Percentiles rank a stretch among this genome's conserved stretches.
Evolutionary conservation across 2,329 filamentous ascomycete species (phyloP).

Genomic region (Phyllosticta paracitricarpa): DNA sequence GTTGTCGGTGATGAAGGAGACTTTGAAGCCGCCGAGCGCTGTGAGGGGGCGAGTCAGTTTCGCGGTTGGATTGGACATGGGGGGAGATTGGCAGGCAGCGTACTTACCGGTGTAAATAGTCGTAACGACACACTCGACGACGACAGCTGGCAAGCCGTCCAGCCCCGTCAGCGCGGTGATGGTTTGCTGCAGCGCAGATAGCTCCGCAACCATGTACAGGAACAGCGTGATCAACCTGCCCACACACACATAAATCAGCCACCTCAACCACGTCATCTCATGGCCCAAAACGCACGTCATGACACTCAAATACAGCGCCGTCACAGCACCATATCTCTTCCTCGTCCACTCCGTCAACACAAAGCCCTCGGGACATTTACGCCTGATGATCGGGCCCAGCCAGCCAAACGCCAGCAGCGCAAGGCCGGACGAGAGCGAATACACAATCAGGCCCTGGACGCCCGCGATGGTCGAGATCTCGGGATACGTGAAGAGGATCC

Average conservation of each 20-base stretch:
- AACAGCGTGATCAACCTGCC: slow-evolving; percentile 63
- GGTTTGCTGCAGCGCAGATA: slow-evolving; percentile 73
- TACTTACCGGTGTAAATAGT: slow-evolving; percentile 80
- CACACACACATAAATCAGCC: not conserved
- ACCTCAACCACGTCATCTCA: not conserved
- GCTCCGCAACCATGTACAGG: slow-evolving; percentile 77
- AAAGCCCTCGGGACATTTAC: slow-evolving; percentile 73
- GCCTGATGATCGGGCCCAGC: slow-evolving; percentile 66
- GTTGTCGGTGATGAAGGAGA: slow-evolving; percentile 77
- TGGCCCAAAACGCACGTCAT: slow-evolving; percentile 44
- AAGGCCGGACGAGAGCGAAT: slow-evolving; percentile 61
- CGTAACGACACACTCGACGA: slow-evolving; percentile 67
- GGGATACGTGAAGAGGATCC: slow-evolving; percentile 74
- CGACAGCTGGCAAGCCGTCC: slow-evolving; percentile 62
- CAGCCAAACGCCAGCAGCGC: slow-evolving; percentile 66
- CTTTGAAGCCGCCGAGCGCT: slow-evolving; percentile 73
- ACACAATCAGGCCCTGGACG: slow-evolving; percentile 68
- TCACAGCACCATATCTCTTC: slow-evolving; percentile 61
- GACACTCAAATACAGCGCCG: slow-evolving; percentile 65
- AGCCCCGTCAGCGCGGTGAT: slow-evolving; percentile 64
- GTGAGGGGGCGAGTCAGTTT: slow-evolving; percentile 9
- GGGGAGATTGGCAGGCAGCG: slow-evolving; percentile 15
- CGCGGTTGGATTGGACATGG: not conserved
- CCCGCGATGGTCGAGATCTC: slow-evolving; percentile 70
- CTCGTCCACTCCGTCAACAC: slow-evolving; percentile 78